phyloP scores from a whole-genome alignment of 192 early-diverging fungal genomes.

The Gryganskiella cystojenkinii region DNA sequence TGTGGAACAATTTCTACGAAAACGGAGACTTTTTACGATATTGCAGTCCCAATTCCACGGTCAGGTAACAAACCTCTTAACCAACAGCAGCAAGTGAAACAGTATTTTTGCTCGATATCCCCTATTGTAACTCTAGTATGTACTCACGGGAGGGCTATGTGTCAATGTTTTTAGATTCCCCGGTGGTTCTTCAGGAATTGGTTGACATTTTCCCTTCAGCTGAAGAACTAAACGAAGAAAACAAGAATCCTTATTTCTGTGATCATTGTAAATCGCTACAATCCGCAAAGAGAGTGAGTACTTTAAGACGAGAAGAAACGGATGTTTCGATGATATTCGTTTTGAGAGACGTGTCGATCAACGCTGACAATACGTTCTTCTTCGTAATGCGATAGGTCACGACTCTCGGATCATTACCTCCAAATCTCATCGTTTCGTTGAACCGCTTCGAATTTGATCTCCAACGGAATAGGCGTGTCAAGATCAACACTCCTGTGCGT shows the following conservation, averaged over 20 bases:
- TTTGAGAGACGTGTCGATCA: neutral
- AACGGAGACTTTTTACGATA: slow-evolving; percentile 39
- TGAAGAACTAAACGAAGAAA: slow-evolving; percentile 26
- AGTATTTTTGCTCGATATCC: too few relatives aligned
- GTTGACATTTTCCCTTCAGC: slow-evolving; percentile 35
- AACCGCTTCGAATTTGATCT: slow-evolving; percentile 46
- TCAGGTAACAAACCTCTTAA: slow-evolving; percentile 6
- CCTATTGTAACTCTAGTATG: neutral
- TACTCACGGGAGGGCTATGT: neutral
- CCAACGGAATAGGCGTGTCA: slow-evolving; percentile 21
- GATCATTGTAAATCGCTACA: slow-evolving; percentile 34
- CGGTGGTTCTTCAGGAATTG: slow-evolving; percentile 15
- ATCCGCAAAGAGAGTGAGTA: slow-evolving; percentile 25
- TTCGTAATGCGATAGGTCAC: slow-evolving; percentile 6
- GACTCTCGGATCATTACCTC: slow-evolving; percentile 24
- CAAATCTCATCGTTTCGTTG: slow-evolving; percentile 34
- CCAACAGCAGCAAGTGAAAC: too few relatives aligned
- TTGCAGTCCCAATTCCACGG: slow-evolving; percentile 29
- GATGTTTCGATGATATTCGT: neutral
- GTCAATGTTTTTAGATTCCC: neutral
- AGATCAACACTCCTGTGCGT: slow-evolving; percentile 39
- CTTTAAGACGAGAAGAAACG: neutral
- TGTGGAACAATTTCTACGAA: slow-evolving; percentile 34
- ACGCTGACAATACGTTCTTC: neutral
- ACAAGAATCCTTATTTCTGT: slow-evolving; percentile 34